These are phyloP conservation scores for Seiridium cupressi DNA, from an alignment of 2,329 filamentous ascomycete genomes.

Conservation along the genomic window DNA sequence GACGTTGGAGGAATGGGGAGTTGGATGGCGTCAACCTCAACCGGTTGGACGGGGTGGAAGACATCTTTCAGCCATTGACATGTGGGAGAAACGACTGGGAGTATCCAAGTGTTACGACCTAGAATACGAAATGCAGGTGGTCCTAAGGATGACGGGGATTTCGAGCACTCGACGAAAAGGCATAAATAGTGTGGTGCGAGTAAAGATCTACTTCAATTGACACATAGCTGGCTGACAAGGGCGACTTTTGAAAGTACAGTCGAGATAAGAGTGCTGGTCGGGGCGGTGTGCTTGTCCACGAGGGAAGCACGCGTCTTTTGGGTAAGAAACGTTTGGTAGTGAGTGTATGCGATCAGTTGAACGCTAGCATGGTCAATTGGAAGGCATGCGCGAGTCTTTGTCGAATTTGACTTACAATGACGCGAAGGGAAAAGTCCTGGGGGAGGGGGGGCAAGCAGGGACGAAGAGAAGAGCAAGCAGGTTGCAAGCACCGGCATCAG, in stretches of 20 bases:
- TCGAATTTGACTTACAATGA: conserved; percentile 27
- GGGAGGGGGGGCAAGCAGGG: not conserved
- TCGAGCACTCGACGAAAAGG: too few relatives aligned
- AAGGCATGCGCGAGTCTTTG: conserved; percentile 2
- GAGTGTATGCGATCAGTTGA: not conserved
- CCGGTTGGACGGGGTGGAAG: conserved; percentile 57
- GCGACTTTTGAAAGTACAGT: too few relatives aligned
- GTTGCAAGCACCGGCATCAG: too few relatives aligned
- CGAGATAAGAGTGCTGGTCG: not conserved
- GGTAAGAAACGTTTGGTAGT: not conserved
- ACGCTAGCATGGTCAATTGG: conserved; percentile 8
- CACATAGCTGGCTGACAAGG: too few relatives aligned
- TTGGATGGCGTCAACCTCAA: conserved; percentile 74
- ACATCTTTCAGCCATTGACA: conserved; percentile 56
- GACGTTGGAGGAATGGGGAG: conserved; percentile 66
- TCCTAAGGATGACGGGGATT: too few relatives aligned
- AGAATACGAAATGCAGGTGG: too few relatives aligned
- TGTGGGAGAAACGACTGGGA: not conserved
- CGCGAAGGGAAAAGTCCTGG: conserved; percentile 19
- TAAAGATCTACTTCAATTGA: too few relatives aligned
- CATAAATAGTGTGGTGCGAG: too few relatives aligned
- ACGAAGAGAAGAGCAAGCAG: not conserved
- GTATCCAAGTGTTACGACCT: not conserved
- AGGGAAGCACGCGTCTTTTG: not conserved
- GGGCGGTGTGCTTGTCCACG: not conserved